These are phyloP conservation scores for Chlamydomonas applanata DNA, from an alignment of 139 green algal genomes.

Conservation along the genomic window DNA sequence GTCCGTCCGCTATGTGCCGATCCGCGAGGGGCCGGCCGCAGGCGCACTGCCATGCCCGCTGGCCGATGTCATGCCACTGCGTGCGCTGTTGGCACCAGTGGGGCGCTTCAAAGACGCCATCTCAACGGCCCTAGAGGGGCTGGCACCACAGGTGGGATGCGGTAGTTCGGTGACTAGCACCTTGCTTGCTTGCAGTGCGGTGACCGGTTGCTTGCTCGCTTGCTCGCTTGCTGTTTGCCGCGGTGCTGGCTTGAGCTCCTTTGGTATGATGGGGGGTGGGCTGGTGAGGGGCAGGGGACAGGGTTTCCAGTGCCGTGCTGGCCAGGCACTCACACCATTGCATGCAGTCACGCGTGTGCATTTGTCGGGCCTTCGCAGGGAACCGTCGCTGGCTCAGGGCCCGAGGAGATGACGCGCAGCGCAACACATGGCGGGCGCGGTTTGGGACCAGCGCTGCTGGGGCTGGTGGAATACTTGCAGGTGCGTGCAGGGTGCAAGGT, in stretches of 20 bases:
- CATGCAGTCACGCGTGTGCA: too few relatives aligned
- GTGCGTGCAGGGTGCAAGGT: conserved; percentile 7
- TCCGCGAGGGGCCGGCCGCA: background rate
- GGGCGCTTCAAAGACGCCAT: conserved; percentile 60
- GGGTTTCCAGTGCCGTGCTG: too few relatives aligned
- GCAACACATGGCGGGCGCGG: background rate
- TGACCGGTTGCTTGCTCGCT: too few relatives aligned
- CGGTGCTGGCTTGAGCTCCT: too few relatives aligned
- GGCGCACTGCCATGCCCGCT: background rate
- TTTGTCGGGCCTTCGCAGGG: background rate
- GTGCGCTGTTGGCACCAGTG: conserved; percentile 67
- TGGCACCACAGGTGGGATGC: conserved; percentile 23
- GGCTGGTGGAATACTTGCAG: conserved; percentile 72
- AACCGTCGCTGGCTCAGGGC: conserved; percentile 4
- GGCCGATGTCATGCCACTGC: conserved; percentile 59
- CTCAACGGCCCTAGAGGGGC: conserved; percentile 53
- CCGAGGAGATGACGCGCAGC: conserved; percentile 54
- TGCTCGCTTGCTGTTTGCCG: too few relatives aligned
- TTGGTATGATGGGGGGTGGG: too few relatives aligned
- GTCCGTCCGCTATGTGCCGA: conserved; percentile 48
- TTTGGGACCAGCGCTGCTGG: conserved; percentile 69
- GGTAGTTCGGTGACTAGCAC: too few relatives aligned
- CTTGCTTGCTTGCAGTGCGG: too few relatives aligned
- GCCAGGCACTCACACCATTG: too few relatives aligned
- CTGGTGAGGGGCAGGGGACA: too few relatives aligned